Conservation (phyloP, 1,284 basidiomycete genomes). For the Meripilus lineatus region DNA sequence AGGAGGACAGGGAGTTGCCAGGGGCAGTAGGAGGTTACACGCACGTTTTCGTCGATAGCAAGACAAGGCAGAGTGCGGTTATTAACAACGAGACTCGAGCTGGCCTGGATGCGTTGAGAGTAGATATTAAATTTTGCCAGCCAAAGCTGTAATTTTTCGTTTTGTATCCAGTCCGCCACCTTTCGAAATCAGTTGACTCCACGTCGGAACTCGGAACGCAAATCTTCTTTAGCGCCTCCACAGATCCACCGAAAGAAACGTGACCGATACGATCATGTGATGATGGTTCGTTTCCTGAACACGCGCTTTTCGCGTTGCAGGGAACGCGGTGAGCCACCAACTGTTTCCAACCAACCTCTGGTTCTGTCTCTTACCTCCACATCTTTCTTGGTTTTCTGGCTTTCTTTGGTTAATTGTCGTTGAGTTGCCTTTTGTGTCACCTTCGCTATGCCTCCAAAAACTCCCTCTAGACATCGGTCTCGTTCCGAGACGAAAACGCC, state of each 20-base stretch:
- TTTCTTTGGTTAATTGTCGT: no score
- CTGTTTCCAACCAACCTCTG: slow-evolving; percentile 1
- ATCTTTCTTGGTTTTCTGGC: not conserved
- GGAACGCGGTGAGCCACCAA: no score
- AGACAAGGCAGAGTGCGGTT: slow-evolving; percentile 45
- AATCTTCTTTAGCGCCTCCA: no score
- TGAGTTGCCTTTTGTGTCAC: no score
- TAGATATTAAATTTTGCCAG: no score
- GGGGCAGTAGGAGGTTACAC: slow-evolving; percentile 74
- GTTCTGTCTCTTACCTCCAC: not conserved
- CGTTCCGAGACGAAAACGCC: slow-evolving; percentile 71
- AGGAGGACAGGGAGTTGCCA: slow-evolving; percentile 38
- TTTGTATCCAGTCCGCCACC: no score
- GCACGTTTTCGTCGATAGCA: slow-evolving; percentile 71
- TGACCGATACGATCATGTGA: slow-evolving; percentile 8
- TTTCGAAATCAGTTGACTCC: no score
- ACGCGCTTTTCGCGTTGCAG: slow-evolving; percentile 6
- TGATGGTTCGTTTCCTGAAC: not conserved
- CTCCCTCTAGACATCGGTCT: slow-evolving; percentile 56
- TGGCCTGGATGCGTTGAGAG: no score
- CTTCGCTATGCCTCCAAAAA: slow-evolving; percentile 39
- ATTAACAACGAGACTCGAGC: slow-evolving; percentile 37
- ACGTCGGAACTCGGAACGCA: no score
- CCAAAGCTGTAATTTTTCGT: no score
- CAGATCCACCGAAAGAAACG: no score